Conservation (phyloP, 1,284 basidiomycete genomes). For the Neonothopanus nambi region DNA sequence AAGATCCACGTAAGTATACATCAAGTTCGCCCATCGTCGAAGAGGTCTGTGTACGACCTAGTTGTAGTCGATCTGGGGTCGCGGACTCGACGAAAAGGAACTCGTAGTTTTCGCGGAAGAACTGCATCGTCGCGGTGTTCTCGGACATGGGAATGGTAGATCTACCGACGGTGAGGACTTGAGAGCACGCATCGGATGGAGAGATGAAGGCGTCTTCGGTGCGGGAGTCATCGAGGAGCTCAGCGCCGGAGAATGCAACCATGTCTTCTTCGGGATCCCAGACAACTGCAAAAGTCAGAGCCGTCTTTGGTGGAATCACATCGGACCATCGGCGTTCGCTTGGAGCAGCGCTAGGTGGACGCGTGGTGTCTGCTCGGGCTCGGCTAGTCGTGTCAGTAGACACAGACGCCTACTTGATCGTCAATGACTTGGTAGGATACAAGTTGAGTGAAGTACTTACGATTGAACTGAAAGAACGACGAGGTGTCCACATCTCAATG, state of each 20-base stretch:
- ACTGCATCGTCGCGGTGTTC: constrained; percentile 21
- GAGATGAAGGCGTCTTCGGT: constrained; percentile 19
- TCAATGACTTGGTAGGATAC: no score
- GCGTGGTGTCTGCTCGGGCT: neutral
- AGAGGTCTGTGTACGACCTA: constrained; percentile 30
- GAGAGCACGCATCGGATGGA: constrained; percentile 33
- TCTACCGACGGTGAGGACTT: constrained; percentile 35
- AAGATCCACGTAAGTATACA: constrained; percentile 32
- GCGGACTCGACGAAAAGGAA: neutral
- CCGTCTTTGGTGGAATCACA: constrained; percentile 52
- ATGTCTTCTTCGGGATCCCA: constrained; percentile 59
- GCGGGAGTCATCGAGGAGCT: constrained; percentile 39
- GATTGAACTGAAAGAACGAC: no score
- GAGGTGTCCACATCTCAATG: no score
- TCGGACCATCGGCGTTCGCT: constrained; percentile 48
- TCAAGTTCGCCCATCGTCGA: constrained; percentile 35
- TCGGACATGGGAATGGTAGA: constrained; percentile 20
- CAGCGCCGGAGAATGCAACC: constrained; percentile 53
- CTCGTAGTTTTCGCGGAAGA: constrained; percentile 29
- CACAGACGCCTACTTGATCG: no score
- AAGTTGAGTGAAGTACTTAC: no score
- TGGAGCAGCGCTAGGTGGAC: neutral
- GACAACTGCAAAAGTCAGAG: constrained; percentile 57
- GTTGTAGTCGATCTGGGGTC: neutral
- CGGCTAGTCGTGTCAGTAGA: no score